phyloP scores from a whole-genome alignment of 306 rosid genomes.

The Crataegus laevigata region DNA sequence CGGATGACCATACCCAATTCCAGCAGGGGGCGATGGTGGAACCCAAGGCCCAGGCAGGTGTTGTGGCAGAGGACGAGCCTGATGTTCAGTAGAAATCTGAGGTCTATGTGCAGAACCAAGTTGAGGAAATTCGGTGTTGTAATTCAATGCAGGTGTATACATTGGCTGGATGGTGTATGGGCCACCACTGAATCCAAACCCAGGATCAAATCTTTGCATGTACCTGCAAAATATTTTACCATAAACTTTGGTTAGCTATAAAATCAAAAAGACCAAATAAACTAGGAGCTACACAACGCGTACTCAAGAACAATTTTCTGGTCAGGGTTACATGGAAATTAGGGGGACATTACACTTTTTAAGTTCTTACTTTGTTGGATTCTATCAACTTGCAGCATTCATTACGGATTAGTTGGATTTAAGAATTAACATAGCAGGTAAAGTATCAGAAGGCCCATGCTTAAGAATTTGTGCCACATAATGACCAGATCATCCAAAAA shows the following conservation, averaged over 20 bases:
- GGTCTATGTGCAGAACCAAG: constrained; percentile 83
- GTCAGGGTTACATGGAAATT: not conserved
- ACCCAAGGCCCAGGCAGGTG: constrained; percentile 77
- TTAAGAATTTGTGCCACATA: not conserved
- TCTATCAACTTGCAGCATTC: not conserved
- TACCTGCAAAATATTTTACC: constrained; percentile 48
- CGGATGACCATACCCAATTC: constrained; percentile 80
- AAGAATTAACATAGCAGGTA: not conserved
- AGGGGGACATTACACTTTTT: not conserved
- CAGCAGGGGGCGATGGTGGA: constrained; percentile 58
- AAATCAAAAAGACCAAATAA: not conserved
- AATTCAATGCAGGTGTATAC: constrained; percentile 78
- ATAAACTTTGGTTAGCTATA: not conserved
- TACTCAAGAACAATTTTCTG: not conserved
- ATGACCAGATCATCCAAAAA: not conserved
- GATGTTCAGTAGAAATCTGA: constrained; percentile 71
- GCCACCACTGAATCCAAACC: constrained; percentile 92
- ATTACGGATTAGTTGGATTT: not conserved
- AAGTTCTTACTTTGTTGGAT: not conserved
- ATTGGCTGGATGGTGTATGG: constrained; percentile 79
- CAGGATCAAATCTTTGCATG: constrained; percentile 95
- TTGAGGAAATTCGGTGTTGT: constrained; percentile 95
- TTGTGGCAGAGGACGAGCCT: constrained; percentile 62
- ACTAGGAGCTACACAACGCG: not conserved
- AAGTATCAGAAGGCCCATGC: not conserved